Base-by-base conservation (phyloP, 352 stramenopile species). In the Peronospora belbahrii region DNA sequence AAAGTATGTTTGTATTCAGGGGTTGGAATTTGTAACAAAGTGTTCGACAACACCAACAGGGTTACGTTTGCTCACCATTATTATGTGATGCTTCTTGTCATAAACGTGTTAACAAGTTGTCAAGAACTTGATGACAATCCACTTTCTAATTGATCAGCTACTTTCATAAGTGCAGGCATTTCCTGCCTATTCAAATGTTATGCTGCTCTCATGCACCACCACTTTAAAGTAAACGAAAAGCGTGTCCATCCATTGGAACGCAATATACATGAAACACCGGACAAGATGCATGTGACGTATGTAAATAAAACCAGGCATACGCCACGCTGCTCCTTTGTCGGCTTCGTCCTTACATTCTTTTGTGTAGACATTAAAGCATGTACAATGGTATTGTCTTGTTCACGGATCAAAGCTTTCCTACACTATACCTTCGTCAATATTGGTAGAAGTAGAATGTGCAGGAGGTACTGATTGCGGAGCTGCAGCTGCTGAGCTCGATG, bases 191-290 rank as follows among this genome's bases (percentile, higher is more conserved):
- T n/a, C n/a, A n/a, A n/a, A n/a, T n/a, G n/a, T n/a, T n/a, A n/a
- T n/a, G n/a, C n/a, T n/a, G n/a, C n/a, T n/a, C n/a, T n/a, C n/a
- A n/a, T n/a, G n/a, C n/a, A n/a, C n/a, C n/a, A n/a, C n/a, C n/a
- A n/a, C n/a, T n/a, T n/a, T 68, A 86, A 85, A 37, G 75, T 74
- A 17, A 86, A 83, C 70, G 2, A 87, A 88, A 50, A 73, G 86
- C 44, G 83, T 83, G 72, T 61, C 70, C 2, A 62, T 83, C 45
- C 71, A 74, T 45, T 86, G 42, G 59, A 10, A 5, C 25, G n/a
- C 7, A 0, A 42, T 17, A 44, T 15, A 34, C n/a, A 36, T 42
- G 23, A 19, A 8, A 44, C 14, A 32, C 11, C 2, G 10, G 0
- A 32, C 31, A 40, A 33, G 42, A 50, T 18, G 41, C 9, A 7